phyloP scores from a whole-genome alignment of 768 basidiomycete genomes.

The Tricholoma bakamatsutake region DNA sequence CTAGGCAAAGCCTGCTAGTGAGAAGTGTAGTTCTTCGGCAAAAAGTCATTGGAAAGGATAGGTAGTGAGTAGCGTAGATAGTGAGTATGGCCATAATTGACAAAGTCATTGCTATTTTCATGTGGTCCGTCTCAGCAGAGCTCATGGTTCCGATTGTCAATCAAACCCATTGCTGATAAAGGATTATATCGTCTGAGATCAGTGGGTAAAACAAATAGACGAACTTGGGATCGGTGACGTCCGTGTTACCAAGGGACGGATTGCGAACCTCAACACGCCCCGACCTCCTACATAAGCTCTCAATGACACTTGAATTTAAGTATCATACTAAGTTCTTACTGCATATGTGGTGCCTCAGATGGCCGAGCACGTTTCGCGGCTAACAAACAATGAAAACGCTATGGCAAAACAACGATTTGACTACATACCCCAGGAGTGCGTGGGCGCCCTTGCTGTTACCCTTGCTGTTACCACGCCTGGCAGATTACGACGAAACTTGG shows the following conservation, averaged over 20 bases:
- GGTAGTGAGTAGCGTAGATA: too few relatives aligned
- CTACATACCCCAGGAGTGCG: constrained; percentile 13
- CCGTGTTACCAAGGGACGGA: constrained; percentile 24
- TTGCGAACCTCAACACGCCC: constrained; percentile 34
- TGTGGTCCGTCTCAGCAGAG: neutral
- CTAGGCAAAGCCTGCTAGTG: neutral
- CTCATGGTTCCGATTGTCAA: neutral
- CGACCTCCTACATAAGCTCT: constrained; percentile 19
- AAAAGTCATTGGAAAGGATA: too few relatives aligned
- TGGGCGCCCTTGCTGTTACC: constrained; percentile 2
- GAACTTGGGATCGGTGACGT: constrained; percentile 21
- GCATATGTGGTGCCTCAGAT: constrained; percentile 20
- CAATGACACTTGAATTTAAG: neutral
- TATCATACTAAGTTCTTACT: constrained; percentile 15
- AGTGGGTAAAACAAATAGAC: neutral
- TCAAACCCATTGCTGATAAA: constrained; percentile 23
- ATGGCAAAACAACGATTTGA: neutral
- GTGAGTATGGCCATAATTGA: too few relatives aligned
- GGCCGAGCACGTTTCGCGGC: constrained; percentile 14
- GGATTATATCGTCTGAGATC: neutral
- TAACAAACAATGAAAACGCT: constrained; percentile 5
- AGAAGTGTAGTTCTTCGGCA: too few relatives aligned
- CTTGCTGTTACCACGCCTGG: constrained; percentile 19
- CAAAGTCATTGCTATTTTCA: neutral
- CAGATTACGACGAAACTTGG: constrained; percentile 25